A percentile compares a stretch with the other conserved stretches of the same genome.
phyloP scores from a whole-genome alignment of 805 yeast genomes.

The Lachancea sp. region DNA sequence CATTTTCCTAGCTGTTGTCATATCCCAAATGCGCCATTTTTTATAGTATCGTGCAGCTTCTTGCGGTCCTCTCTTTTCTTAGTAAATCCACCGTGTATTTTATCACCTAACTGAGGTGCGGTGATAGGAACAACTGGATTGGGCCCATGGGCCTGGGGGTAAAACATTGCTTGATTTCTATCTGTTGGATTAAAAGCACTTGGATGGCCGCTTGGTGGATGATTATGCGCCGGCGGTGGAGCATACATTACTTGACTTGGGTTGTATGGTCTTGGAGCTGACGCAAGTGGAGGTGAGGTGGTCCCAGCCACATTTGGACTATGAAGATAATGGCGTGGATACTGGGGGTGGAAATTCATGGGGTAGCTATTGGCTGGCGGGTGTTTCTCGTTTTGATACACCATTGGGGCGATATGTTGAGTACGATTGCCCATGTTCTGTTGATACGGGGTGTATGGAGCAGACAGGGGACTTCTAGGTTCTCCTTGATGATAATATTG shows the following conservation, averaged over 20 bases:
- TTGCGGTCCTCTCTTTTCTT: conserved; percentile 44
- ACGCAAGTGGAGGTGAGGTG: not conserved
- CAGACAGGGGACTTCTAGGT: not conserved
- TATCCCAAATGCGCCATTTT: conserved; percentile 64
- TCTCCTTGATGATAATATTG: not conserved
- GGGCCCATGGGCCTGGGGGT: conserved; percentile 1
- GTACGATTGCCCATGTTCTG: not conserved
- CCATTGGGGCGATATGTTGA: not conserved
- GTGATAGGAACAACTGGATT: conserved; percentile 10
- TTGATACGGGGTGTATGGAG: not conserved
- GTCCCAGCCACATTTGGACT: not conserved
- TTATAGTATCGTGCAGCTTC: conserved; percentile 55
- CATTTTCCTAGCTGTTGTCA: conserved; percentile 28
- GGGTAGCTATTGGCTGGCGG: not conserved
- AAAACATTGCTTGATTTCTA: not conserved
- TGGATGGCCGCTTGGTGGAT: conserved; percentile 4
- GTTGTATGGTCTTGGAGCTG: not conserved
- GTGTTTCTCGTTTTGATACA: not conserved
- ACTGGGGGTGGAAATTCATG: not conserved
- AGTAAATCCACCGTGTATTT: conserved; percentile 38
- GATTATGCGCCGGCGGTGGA: conserved; percentile 5
- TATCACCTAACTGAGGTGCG: conserved; percentile 16
- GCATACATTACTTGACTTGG: not conserved
- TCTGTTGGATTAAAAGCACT: not conserved
- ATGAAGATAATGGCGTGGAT: not conserved